Conservation (phyloP, 352 stramenopile genomes). For the Aphanomyces stellatus region DNA sequence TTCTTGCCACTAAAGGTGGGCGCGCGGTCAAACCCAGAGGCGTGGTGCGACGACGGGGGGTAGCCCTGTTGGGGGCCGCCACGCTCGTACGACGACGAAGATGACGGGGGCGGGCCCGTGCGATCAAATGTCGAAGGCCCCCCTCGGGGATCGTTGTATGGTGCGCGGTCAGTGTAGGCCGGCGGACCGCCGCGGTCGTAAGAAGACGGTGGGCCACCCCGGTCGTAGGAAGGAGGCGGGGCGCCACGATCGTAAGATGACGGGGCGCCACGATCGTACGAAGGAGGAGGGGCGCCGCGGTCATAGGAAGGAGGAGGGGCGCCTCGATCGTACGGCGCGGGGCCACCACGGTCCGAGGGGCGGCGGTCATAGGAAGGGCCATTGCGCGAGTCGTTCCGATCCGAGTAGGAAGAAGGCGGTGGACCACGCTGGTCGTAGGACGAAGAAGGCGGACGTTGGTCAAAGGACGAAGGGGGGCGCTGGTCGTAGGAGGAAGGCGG, state of each 20-base stretch:
- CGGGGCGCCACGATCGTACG: neutral
- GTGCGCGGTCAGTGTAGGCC: neutral
- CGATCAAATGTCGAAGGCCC: neutral
- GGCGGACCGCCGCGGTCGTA: neutral
- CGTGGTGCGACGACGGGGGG: neutral
- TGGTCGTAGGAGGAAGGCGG: neutral
- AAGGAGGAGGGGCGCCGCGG: neutral
- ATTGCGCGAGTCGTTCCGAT: too few species aligned
- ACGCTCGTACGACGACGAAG: too few species aligned
- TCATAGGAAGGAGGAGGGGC: neutral
- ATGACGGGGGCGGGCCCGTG: neutral
- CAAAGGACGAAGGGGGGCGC: neutral
- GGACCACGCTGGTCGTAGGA: too few species aligned
- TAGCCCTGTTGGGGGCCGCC: neutral
- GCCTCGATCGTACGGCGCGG: neutral
- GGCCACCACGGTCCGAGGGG: too few species aligned
- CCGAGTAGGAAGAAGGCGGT: too few species aligned
- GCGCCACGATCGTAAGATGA: neutral
- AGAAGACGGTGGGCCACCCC: neutral
- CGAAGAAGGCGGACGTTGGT: neutral
- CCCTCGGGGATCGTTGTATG: neutral
- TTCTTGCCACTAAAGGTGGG: constrained; percentile 21
- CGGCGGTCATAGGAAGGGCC: too few species aligned
- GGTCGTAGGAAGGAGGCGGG: neutral
- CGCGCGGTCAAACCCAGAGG: neutral